Conservation (phyloP, 441 rosid genomes). For the Erodium trifolium region DNA sequence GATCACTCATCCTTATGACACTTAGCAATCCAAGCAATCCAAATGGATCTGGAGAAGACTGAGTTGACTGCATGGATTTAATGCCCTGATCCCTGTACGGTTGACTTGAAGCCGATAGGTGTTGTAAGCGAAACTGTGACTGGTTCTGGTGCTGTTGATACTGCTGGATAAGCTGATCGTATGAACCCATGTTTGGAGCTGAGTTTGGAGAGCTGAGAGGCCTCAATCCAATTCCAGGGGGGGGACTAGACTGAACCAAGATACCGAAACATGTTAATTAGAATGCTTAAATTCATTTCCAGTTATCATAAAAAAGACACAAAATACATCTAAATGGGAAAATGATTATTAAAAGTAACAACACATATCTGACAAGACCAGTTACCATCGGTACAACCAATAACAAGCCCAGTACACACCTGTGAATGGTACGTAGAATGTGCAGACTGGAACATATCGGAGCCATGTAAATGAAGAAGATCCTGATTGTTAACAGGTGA, state of each 20-base stretch:
- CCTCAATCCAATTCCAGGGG: slow-evolving; percentile 77
- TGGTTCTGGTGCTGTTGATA: slow-evolving; percentile 79
- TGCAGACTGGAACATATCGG: slow-evolving; percentile 74
- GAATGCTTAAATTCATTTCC: background rate
- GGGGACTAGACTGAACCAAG: slow-evolving; percentile 58
- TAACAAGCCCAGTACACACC: slow-evolving; percentile 32
- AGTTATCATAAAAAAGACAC: background rate
- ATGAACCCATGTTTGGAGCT: slow-evolving; percentile 53
- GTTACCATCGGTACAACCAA: background rate
- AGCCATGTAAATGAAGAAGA: slow-evolving; percentile 57
- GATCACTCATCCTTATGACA: slow-evolving; percentile 70
- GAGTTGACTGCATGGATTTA: slow-evolving; percentile 59
- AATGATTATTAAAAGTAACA: background rate
- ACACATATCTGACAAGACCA: background rate
- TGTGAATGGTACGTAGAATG: slow-evolving; percentile 75
- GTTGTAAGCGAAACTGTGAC: slow-evolving; percentile 76
- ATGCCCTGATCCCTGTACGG: slow-evolving; percentile 74
- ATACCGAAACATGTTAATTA: background rate
- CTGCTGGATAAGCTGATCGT: slow-evolving; percentile 75
- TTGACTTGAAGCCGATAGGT: slow-evolving; percentile 66
- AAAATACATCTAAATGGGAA: background rate
- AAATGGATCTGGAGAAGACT: slow-evolving; percentile 71
- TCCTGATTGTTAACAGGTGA: slow-evolving; percentile 63
- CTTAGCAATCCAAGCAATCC: slow-evolving; percentile 81
- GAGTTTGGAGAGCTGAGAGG: slow-evolving; percentile 71